These are phyloP conservation scores for Penicillium silybi DNA, from an alignment of 495 filamentous ascomycete genomes.

Conservation along the genomic window DNA sequence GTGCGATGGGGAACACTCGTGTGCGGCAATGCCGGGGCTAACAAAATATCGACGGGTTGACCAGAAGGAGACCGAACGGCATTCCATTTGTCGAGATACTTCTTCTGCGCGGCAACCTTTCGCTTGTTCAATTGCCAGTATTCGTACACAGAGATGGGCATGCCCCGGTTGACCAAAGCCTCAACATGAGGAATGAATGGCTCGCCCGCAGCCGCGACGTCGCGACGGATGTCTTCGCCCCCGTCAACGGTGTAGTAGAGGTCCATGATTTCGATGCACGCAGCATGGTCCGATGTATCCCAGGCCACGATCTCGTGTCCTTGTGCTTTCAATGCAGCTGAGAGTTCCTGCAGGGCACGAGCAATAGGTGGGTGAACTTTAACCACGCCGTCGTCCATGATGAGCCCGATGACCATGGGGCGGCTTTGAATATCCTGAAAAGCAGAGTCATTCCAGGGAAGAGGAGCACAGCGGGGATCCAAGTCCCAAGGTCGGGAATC, in stretches of 20 bases:
- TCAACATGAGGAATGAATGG: slow-evolving; percentile 53
- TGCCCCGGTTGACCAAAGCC: slow-evolving; percentile 40
- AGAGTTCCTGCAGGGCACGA: slow-evolving; percentile 37
- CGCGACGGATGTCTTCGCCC: slow-evolving; percentile 50
- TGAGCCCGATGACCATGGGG: slow-evolving; percentile 44
- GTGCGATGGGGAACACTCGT: slow-evolving; percentile 44
- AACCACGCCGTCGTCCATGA: slow-evolving; percentile 49
- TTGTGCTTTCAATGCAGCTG: slow-evolving; percentile 26
- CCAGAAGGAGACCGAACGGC: slow-evolving; percentile 40
- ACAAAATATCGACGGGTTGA: slow-evolving; percentile 57
- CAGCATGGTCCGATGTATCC: slow-evolving; percentile 38
- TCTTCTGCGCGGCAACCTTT: slow-evolving; percentile 48
- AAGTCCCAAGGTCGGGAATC: slow-evolving; percentile 38
- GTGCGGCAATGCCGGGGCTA: slow-evolving; percentile 51
- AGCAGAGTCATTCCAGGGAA: slow-evolving; percentile 41
- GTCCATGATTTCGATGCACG: slow-evolving; percentile 48
- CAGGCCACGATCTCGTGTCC: slow-evolving; percentile 50
- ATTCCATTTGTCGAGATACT: slow-evolving; percentile 56
- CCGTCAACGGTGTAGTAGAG: slow-evolving; percentile 53
- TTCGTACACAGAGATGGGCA: slow-evolving; percentile 50
- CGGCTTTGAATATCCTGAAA: slow-evolving; percentile 38
- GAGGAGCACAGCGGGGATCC: slow-evolving; percentile 45
- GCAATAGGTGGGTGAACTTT: slow-evolving; percentile 47
- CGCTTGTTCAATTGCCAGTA: slow-evolving; percentile 56
- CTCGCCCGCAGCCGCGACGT: slow-evolving; percentile 46